These are phyloP conservation scores for Jasminum sambac DNA, from an alignment of 257 asterid species.

Conservation along the genomic window DNA sequence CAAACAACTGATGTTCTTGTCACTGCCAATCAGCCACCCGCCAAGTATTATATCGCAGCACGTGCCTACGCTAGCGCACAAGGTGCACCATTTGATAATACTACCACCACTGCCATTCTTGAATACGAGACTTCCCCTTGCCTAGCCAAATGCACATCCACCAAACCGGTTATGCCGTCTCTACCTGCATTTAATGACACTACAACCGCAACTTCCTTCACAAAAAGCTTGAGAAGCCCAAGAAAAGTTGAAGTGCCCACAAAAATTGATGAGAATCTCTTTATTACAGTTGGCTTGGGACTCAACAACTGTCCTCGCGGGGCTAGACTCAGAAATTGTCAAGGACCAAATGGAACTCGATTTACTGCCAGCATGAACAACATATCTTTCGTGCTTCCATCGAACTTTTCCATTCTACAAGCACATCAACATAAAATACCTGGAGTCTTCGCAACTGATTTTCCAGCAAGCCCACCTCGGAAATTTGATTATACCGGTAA, in stretches of 20 bases:
- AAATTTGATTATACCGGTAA: constrained; percentile 73
- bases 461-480: constrained; percentile 64
- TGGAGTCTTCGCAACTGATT: constrained; percentile 73
- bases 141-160: constrained; percentile 52
- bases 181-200: constrained; percentile 80
- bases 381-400: constrained; percentile 64
- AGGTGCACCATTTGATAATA: constrained; percentile 78
- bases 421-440: constrained; percentile 69
- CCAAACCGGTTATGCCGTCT: constrained; percentile 51
- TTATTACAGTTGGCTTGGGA: constrained; percentile 74
- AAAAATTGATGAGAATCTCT: constrained; percentile 57
- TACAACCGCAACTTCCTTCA: constrained; percentile 68
- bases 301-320: constrained; percentile 64
- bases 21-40: constrained; percentile 66
- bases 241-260: constrained; percentile 51
- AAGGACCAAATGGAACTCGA: constrained; percentile 87
- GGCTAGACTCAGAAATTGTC: constrained; percentile 55
- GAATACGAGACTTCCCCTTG: constrained; percentile 71
- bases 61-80: constrained; percentile 82
- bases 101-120: constrained; percentile 85
- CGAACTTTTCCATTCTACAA: constrained; percentile 65
- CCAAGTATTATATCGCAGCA: constrained; percentile 76
- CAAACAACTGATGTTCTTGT: constrained; percentile 82
- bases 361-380: constrained; percentile 87
- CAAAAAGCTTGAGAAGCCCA: constrained; percentile 64